Base-by-base conservation (phyloP, 75 land plant species). In the Picea sitchensis region DNA sequence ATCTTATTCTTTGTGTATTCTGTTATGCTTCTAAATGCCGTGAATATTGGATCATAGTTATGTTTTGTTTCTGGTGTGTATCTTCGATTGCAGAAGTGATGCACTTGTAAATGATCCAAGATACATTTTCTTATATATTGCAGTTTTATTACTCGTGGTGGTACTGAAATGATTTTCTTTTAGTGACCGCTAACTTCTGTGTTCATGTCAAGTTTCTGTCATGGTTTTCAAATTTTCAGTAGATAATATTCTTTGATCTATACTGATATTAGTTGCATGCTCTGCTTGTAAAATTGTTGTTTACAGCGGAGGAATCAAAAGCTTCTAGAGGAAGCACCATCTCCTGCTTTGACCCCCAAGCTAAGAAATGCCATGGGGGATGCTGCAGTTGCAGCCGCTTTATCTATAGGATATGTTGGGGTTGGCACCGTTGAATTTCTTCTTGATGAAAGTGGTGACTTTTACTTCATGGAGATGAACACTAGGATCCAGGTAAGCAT, bases 391-490 rank as follows among this genome's bases (percentile, higher is more conserved):
- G 98, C 99, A 63, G 98, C 99, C 65, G 99, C 99, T 76, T 89
- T 88, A 77, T 92, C 97, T 3, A 96, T 96, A 67, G 99, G 99
- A 56, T 96, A 96, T 72, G 75, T 96, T 79, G 99, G 99, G 79
- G 99, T 96, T 83, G 99, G 99, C 67, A 96, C 99, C 7, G 78
- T 96, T 73, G 99, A 96, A 84, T 96, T 96, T 82, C 89, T 96
- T 31, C 84, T 96, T 79, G 95, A 95, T 86, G 99, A 96, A 86
- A 83, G 93, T 81, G 99, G 99, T 56, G 83, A 86, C 12, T 96
- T 94, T 73, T 96, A 91, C 80, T 96, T 96, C 84, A 96, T 96
- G 97, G 99, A 96, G 81, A 96, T 96, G 99, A 96, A 96, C 80
- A 96, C 98, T 41, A 82, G 99, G 44, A 96, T 96, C 65, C 99